Evolutionary conservation across 2,329 filamentous ascomycete species (phyloP).

Genomic region (Pezicula radicicola): DNA sequence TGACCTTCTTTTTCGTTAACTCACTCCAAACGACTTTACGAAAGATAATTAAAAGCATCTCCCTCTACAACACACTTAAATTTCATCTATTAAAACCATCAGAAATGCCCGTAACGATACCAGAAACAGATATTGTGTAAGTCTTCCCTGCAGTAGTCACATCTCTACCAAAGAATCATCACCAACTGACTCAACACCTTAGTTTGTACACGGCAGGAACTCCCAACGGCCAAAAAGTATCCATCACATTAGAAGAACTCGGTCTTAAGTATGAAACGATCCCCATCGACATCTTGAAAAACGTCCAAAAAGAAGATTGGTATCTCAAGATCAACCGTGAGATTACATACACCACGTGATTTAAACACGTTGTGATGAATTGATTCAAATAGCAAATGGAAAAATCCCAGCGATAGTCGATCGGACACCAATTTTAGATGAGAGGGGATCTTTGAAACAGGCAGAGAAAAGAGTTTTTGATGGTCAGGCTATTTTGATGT

Average conservation of each 20-base stretch:
- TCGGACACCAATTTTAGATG: slow-evolving; percentile 57
- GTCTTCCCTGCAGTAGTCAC: too few relatives aligned
- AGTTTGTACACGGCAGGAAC: slow-evolving; percentile 79
- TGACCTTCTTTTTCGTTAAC: too few relatives aligned
- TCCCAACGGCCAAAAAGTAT: slow-evolving; percentile 84
- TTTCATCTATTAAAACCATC: too few relatives aligned
- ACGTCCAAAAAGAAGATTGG: slow-evolving; percentile 77
- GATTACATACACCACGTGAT: not conserved
- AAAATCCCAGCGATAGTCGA: slow-evolving; percentile 87
- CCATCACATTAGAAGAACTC: slow-evolving; percentile 79
- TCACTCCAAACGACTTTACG: too few relatives aligned
- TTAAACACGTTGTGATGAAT: not conserved
- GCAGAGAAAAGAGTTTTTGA: slow-evolving; percentile 69
- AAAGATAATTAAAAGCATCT: too few relatives aligned
- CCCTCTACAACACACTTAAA: too few relatives aligned
- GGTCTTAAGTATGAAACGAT: slow-evolving; percentile 72
- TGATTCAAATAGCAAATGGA: slow-evolving; percentile 56
- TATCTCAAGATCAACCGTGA: slow-evolving; percentile 77
- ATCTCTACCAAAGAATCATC: too few relatives aligned
- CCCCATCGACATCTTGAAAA: slow-evolving; percentile 66
- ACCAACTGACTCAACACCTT: not conserved
- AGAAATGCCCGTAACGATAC: too few relatives aligned
- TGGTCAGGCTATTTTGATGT: slow-evolving; percentile 76
- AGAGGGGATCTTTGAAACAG: slow-evolving; percentile 39
- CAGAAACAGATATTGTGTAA: too few relatives aligned